These are phyloP conservation scores for Papilionanthe hybrid DNA, from an alignment of 116 monocot species.

Conservation along the genomic window DNA sequence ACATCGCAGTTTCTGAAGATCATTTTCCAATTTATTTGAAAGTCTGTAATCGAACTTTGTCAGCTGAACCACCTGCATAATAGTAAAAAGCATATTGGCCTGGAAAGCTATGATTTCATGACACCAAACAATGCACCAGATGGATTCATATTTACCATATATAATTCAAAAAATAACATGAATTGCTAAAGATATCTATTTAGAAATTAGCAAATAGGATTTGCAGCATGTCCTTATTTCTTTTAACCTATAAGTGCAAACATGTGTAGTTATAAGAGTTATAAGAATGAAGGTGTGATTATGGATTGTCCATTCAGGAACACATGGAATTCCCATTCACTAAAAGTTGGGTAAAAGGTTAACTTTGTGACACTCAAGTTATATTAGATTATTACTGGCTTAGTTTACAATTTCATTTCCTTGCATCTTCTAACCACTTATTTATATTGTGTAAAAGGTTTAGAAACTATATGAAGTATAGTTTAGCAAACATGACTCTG, in stretches of 20 bases:
- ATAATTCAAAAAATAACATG: background rate
- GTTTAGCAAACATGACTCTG: background rate
- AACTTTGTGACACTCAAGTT: background rate
- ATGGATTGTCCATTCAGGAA: no score
- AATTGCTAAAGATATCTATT: background rate
- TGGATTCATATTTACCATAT: background rate
- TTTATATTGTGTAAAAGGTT: background rate
- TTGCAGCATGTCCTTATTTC: no score
- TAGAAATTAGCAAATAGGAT: background rate
- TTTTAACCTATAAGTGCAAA: no score
- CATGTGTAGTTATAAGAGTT: no score
- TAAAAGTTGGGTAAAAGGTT: background rate
- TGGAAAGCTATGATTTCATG: background rate
- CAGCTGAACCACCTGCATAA: conserved; percentile 51
- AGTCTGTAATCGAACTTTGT: conserved; percentile 69
- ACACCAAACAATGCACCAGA: background rate
- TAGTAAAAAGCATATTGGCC: background rate
- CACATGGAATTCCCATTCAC: no score
- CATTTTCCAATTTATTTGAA: conserved; percentile 53
- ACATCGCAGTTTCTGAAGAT: conserved; percentile 25
- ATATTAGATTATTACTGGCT: background rate
- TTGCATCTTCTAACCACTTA: background rate
- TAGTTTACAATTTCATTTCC: background rate
- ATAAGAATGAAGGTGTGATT: no score
- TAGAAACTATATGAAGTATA: background rate